phyloP scores from a whole-genome alignment of 805 yeast genomes.

The Suhomyces vadensis region DNA sequence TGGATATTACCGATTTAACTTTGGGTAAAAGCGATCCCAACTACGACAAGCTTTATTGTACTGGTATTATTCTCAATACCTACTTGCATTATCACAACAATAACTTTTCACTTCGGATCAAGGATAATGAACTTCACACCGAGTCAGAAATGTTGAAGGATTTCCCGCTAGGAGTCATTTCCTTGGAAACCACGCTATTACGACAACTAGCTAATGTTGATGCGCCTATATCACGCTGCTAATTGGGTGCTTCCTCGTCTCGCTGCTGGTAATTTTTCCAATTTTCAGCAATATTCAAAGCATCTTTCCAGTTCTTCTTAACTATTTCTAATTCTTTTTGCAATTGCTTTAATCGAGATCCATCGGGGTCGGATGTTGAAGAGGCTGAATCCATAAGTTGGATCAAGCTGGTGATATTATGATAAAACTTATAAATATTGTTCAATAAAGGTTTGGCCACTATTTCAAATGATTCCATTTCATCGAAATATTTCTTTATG shows the following conservation, averaged over 20 bases:
- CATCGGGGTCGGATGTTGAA: conserved; percentile 10
- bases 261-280: conserved; percentile 30
- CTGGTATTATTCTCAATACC: conserved; percentile 32
- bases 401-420: conserved; percentile 20
- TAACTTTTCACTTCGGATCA: conserved; percentile 19
- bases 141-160: conserved; percentile 27
- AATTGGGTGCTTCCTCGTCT: neutral
- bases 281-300: conserved; percentile 38
- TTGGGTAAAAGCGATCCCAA: conserved; percentile 17
- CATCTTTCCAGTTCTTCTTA: conserved; percentile 40
- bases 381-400: conserved; percentile 9
- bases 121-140: conserved; percentile 10
- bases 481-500: conserved; percentile 23
- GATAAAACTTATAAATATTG: conserved; percentile 36
- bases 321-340: conserved; percentile 34
- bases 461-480: conserved; percentile 37
- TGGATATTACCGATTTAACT: conserved; percentile 7
- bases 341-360: conserved; percentile 20
- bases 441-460: conserved; percentile 36
- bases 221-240: neutral
- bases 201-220: conserved; percentile 3
- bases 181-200: conserved; percentile 35
- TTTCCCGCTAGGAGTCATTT: conserved; percentile 29
- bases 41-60: conserved; percentile 26
- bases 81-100: conserved; percentile 21